Evolutionary conservation across 352 stramenopile genomes (phyloP).

Genomic region (Vaucheria bursata): DNA sequence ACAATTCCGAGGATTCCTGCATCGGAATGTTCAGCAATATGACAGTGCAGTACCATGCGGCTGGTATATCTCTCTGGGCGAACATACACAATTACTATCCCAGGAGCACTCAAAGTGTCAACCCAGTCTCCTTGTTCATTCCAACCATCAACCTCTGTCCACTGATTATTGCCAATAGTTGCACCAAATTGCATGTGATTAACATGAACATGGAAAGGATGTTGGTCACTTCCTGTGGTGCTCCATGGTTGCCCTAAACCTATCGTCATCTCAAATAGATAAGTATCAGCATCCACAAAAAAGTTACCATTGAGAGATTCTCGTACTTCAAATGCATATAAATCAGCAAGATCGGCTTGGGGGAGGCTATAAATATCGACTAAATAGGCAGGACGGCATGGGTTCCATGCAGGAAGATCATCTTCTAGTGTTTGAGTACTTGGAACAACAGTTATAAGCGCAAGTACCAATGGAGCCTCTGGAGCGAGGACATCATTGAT

Average conservation of each 20-base stretch:
- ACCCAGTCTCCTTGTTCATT: constrained; percentile 38
- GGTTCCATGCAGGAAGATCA: not conserved
- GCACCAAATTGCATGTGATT: constrained; percentile 40
- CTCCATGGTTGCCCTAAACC: constrained; percentile 20
- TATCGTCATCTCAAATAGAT: constrained; percentile 20
- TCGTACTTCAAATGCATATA: constrained; percentile 6
- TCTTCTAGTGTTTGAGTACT: not conserved
- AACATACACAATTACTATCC: not conserved
- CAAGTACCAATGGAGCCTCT: not conserved
- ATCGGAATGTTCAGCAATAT: constrained; percentile 40
- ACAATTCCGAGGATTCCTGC: constrained; percentile 26
- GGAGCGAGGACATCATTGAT: not conserved
- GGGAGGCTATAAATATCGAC: not conserved
- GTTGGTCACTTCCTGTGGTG: constrained; percentile 12
- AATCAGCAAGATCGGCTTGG: not conserved
- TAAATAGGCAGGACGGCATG: not conserved
- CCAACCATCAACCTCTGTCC: constrained; percentile 24
- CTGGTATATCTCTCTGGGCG: not conserved
- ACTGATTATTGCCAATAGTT: not conserved
- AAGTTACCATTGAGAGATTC: constrained; percentile 26
- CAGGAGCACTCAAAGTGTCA: constrained; percentile 16
- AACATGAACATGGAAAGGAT: constrained; percentile 45
- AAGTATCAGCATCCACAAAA: constrained; percentile 30
- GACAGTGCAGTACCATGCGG: constrained; percentile 27
- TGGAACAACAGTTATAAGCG: not conserved